Percentiles rank a stretch among this genome's conserved stretches.
phyloP scores from a whole-genome alignment of 2,329 filamentous ascomycete genomes.

The Trichoderma harzianum region DNA sequence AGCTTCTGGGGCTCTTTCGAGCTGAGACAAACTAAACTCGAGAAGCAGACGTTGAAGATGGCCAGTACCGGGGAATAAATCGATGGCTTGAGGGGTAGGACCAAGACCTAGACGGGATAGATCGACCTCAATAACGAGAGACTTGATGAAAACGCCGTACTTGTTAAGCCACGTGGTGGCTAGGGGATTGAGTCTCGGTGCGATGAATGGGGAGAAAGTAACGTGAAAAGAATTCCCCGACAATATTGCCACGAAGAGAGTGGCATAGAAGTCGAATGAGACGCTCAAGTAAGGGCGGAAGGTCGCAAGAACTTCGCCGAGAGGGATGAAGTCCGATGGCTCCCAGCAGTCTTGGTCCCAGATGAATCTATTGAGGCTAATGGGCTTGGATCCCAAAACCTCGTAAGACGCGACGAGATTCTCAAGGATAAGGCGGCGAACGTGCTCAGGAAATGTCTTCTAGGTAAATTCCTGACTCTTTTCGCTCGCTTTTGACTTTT shows the following conservation, averaged over 20 bases:
- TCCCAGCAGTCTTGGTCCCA: constrained; percentile 35
- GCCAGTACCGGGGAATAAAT: constrained; percentile 26
- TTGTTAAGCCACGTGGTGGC: constrained; percentile 34
- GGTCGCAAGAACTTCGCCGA: constrained; percentile 26
- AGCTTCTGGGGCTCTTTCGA: constrained; percentile 22
- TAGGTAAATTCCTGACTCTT: background rate
- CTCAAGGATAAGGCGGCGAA: constrained; percentile 29
- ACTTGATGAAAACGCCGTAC: constrained; percentile 36
- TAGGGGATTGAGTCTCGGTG: constrained; percentile 31
- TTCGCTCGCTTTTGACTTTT: constrained; percentile 6
- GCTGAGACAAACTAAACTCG: constrained; percentile 29
- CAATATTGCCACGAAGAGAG: constrained; percentile 37
- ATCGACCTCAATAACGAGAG: constrained; percentile 41
- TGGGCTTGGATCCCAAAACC: constrained; percentile 22
- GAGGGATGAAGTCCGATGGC: constrained; percentile 31
- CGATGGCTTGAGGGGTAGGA: constrained; percentile 23
- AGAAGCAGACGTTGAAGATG: constrained; percentile 29
- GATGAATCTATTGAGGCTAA: constrained; percentile 29
- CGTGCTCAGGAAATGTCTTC: constrained; percentile 14
- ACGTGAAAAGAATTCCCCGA: constrained; percentile 37
- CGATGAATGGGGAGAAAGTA: constrained; percentile 38
- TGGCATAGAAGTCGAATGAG: constrained; percentile 36
- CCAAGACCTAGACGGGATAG: constrained; percentile 38
- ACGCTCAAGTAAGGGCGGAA: constrained; percentile 29
- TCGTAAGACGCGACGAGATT: constrained; percentile 23